Conservation (phyloP, 306 rosid species). For the Corylus americana region DNA sequence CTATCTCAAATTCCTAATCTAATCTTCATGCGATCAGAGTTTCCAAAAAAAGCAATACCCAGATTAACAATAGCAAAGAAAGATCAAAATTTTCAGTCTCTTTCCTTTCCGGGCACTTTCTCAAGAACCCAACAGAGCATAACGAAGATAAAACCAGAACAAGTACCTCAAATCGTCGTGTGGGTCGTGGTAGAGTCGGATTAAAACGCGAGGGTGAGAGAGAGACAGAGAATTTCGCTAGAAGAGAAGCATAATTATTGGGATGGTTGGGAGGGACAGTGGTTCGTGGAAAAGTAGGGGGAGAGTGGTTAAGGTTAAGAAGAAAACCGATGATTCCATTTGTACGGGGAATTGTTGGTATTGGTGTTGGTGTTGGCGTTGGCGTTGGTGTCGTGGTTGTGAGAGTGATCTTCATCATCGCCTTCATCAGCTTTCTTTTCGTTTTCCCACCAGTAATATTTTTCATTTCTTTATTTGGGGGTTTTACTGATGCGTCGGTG, state of each 20-base stretch:
- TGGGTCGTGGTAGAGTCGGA: neutral
- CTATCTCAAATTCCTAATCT: neutral
- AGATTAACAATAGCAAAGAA: neutral
- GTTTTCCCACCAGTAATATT: constrained; percentile 25
- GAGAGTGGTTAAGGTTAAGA: constrained; percentile 16
- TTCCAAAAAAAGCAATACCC: neutral
- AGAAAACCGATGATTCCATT: constrained; percentile 34
- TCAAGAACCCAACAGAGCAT: neutral
- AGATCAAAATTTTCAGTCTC: neutral
- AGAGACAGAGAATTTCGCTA: neutral
- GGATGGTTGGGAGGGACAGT: constrained; percentile 6
- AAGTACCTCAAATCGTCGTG: neutral
- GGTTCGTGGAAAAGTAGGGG: neutral
- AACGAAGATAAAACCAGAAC: neutral
- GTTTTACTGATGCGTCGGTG: neutral
- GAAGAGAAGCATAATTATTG: constrained; percentile 5
- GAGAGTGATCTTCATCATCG: constrained; percentile 23
- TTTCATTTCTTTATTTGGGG: constrained; percentile 18
- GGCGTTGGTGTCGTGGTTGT: constrained; percentile 17
- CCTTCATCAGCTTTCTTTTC: constrained; percentile 35
- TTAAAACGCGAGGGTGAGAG: neutral
- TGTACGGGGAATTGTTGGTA: constrained; percentile 21
- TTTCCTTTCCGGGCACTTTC: neutral
- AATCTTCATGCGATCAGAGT: neutral
- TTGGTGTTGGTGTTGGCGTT: constrained; percentile 4